Evolutionary conservation across 306 rosid species (phyloP).

Genomic region (Sechiopsis laciniata): DNA sequence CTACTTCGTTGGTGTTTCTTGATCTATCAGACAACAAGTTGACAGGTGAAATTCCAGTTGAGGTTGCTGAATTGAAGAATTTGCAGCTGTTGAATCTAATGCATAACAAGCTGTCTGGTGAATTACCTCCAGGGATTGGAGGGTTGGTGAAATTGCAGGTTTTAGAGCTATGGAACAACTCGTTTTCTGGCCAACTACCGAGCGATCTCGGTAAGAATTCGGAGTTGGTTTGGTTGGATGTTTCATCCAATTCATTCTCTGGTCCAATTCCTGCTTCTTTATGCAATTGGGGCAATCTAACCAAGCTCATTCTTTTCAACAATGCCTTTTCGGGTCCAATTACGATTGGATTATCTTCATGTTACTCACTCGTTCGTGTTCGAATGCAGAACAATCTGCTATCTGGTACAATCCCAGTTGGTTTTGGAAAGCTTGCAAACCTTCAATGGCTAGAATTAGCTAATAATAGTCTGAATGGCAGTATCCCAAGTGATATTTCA

Average conservation of each 20-base stretch:
- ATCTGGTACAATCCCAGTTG: constrained; percentile 65
- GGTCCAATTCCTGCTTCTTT: constrained; percentile 70
- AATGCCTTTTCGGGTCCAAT: constrained; percentile 73
- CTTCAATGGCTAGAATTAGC: constrained; percentile 92
- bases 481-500: constrained; percentile 70
- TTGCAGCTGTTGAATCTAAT: constrained; percentile 76
- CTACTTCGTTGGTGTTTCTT: constrained; percentile 47
- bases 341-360: constrained; percentile 52
- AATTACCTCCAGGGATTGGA: constrained; percentile 61
- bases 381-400: constrained; percentile 81
- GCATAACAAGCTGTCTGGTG: constrained; percentile 68
- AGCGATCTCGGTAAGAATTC: constrained; percentile 67
- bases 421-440: constrained; percentile 75
- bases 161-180: constrained; percentile 89
- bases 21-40: constrained; percentile 80
- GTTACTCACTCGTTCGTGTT: constrained; percentile 73
- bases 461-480: constrained; percentile 76
- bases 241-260: constrained; percentile 75
- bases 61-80: constrained; percentile 52
- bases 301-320: constrained; percentile 93
- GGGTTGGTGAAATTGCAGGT: constrained; percentile 49
- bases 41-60: constrained; percentile 66
- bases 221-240: constrained; percentile 76
- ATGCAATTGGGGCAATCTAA: constrained; percentile 72
- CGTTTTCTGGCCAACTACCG: constrained; percentile 71